Base-by-base conservation (phyloP, 345 rosid species). In the Melastoma malabathricum region DNA sequence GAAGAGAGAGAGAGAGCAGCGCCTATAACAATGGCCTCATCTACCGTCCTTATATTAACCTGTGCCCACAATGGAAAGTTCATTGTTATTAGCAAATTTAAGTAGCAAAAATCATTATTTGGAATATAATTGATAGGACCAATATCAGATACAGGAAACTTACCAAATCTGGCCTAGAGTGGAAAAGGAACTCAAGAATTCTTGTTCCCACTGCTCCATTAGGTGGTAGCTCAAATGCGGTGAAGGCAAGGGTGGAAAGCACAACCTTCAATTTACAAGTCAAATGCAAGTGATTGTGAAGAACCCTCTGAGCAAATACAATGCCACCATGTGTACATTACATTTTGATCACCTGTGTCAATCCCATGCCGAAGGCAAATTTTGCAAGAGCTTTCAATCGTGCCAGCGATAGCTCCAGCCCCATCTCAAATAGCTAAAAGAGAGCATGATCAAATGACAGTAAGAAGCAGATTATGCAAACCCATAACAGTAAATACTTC, bases 181-280 rank as follows among this genome's bases (percentile, higher is more conserved):
- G 94, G 68, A 90, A 90, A 53, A 90, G 87, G 65, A 90, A 90
- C 73, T 86, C 74, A 12, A 90, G 73, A 56, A 90, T 78, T 74
- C 56, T 80, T 47, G 98, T 90, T 62, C 98, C 98, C 18, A 86
- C 63, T 38, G 98, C 98, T 23, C 83, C 92, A 62, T 90, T 90
- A 59, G 98, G 98, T 47, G 98, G 98, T 70, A 90, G 96, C 68
- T 90, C 98, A 74, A 90, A 90, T 41, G 98, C 94, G 3, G 98
- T 75, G 73, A 90, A 90, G 50, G 89, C 98, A 62, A 86, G 89
- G 22, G 98, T 90, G 55, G 83, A 86, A 57, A 90, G 59, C 60
- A 90, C 54, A 64, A 90, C 98, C 96, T 90, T 80, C 69, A 69
- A 78, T 57, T 18, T 10, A 46, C 51, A 56, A 63, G 43, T 27